Percentiles rank a stretch among this genome's conserved stretches.
These are phyloP conservation scores for Leishmania major DNA, from an alignment of 208 protist genomes.

Conservation along the genomic window DNA sequence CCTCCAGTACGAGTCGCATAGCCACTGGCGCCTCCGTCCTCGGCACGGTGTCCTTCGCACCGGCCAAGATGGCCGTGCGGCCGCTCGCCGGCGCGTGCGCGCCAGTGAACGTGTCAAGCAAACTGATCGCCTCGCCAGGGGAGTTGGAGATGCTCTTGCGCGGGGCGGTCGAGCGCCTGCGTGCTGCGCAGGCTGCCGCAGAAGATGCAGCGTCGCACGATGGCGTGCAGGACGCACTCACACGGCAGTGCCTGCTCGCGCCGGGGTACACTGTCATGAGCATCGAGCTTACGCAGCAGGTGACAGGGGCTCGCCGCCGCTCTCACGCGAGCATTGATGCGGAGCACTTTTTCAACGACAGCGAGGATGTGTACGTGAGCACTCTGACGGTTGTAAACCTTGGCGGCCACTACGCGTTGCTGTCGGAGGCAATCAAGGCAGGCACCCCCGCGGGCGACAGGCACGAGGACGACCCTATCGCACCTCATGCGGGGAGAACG, in stretches of 20 bases:
- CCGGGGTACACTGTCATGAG: slow-evolving; percentile 22
- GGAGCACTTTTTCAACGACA: background rate
- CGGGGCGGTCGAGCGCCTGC: slow-evolving; percentile 23
- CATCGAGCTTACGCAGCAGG: slow-evolving; percentile 25
- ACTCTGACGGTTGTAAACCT: slow-evolving; percentile 23
- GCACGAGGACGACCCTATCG: background rate
- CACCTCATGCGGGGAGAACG: background rate
- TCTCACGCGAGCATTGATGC: background rate
- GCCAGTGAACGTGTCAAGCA: slow-evolving; percentile 15
- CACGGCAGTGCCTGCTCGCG: slow-evolving; percentile 10
- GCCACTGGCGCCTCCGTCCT: background rate
- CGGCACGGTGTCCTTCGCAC: slow-evolving; percentile 10
- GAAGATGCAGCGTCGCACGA: background rate
- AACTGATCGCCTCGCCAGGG: slow-evolving; percentile 3
- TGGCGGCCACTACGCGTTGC: slow-evolving; percentile 16
- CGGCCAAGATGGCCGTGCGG: slow-evolving; percentile 4
- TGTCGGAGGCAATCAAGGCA: slow-evolving; percentile 11
- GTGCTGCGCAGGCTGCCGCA: slow-evolving; percentile 9
- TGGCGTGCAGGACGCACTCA: background rate
- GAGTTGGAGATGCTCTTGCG: slow-evolving; percentile 22
- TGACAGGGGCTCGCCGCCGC: background rate
- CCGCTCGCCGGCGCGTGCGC: slow-evolving; percentile 8
- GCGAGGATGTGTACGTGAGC: slow-evolving; percentile 17
- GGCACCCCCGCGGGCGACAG: background rate
- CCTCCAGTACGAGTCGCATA: slow-evolving; percentile 6